Evolutionary conservation across 2,329 filamentous ascomycete species (phyloP), one percentile per base, ranked within the genome.

Genomic region (Colletotrichum karsti): DNA sequence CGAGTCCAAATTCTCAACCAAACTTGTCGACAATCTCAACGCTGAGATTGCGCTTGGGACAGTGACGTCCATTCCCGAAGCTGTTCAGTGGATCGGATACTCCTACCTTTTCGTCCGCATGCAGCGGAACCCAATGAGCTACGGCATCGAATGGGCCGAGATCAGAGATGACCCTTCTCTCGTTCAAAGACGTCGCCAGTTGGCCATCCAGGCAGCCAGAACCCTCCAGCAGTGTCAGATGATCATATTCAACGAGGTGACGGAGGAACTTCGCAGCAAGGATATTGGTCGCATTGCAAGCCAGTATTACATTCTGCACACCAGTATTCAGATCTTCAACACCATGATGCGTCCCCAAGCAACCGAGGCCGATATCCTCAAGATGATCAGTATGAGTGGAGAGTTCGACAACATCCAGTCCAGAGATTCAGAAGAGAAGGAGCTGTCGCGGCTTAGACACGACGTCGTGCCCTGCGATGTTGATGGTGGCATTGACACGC

Each of bases 331-430:
- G 77, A 93, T 98, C 44, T 99, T 99, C 88, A 99, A 98, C 79
- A 89, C 90, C 5, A 92, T 96, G 91, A 98, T 99, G 96, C 87
- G 88, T 58, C 91, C 94, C 2, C 88, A 90, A 26, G 91, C 94
- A 9, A 94, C 92, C 0, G 96, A 99, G 80, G 94, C 94, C 6
- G 96, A 99, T 75, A 91, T 98, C 51, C 84, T 99, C 60, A 93
- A 92, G 76, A 98, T 99, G 94, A 94, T 99, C 75, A 95, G 94
- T 73, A 94, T 96, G 92, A 97, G 95, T 77, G 94, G 95, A 71
- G 96, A 99, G 78, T 99, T 99, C 73, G 94, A 98, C 82, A 97
- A 99, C 72, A 93, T 99, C 44, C 95, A 98, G 76, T 94, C 93
- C 5, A 87, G 97, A 69, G 96, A 99, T 62, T 96, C 84, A 57